Percentiles rank a stretch among this genome's conserved stretches.
phyloP scores from a whole-genome alignment of 192 early-diverging fungal species.

The Pilaira anomala region DNA sequence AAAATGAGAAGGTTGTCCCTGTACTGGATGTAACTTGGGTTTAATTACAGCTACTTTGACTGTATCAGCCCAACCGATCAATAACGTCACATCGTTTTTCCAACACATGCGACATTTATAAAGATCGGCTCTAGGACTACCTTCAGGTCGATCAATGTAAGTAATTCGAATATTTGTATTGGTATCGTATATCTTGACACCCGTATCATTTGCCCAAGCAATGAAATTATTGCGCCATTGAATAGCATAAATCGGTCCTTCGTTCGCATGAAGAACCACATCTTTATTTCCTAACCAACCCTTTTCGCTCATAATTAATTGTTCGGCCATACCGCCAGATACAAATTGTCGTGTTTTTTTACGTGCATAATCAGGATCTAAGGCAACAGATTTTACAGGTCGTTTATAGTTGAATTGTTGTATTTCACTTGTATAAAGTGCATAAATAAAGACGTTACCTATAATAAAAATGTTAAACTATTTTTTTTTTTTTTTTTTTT shows the following conservation, averaged over 20 bases:
- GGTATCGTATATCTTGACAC: conserved; percentile 84
- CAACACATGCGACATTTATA: conserved; percentile 86
- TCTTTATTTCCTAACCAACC: conserved; percentile 90
- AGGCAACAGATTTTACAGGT: conserved; percentile 83
- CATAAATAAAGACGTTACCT: conserved; percentile 85
- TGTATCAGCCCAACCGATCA: conserved; percentile 94
- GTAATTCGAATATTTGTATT: conserved; percentile 69
- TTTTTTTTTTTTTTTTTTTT: background rate
- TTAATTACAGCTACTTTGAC: conserved; percentile 80
- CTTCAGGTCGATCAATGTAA: conserved; percentile 74
- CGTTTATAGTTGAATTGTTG: conserved; percentile 76
- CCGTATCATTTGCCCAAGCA: conserved; percentile 94
- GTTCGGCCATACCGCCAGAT: conserved; percentile 87
- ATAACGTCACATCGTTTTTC: conserved; percentile 70
- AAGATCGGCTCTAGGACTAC: conserved; percentile 76
- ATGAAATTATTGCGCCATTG: conserved; percentile 83
- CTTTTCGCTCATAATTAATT: conserved; percentile 84
- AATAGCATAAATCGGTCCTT: conserved; percentile 85
- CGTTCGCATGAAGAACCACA: conserved; percentile 78
- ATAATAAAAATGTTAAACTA: background rate
- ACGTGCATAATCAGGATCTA: conserved; percentile 85
- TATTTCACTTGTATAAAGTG: conserved; percentile 72
- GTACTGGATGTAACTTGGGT: conserved; percentile 30
- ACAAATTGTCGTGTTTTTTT: conserved; percentile 77
- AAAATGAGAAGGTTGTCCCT: conserved; percentile 50